Conservation (phyloP, 2,329 filamentous ascomycete genomes). For the Botryosphaeria dothidea region DNA sequence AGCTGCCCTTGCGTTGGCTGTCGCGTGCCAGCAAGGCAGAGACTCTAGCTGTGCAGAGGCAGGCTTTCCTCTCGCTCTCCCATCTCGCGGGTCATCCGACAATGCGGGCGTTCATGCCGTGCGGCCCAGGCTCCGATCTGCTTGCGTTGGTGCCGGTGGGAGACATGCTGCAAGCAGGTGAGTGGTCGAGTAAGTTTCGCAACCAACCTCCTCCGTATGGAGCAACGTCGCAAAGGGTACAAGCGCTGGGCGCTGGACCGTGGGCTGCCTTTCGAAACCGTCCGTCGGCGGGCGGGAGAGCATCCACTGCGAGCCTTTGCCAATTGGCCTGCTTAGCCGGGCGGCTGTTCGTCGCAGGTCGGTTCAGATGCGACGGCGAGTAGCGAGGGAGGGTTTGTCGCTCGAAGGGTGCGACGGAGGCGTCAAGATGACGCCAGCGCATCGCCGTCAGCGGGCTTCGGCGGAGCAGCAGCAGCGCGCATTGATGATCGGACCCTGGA, state of each 20-base stretch:
- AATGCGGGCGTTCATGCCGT: slow-evolving; percentile 2
- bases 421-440: slow-evolving; percentile 2
- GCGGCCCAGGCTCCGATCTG: neutral
- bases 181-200: slow-evolving; percentile 1
- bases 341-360: neutral
- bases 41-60: neutral
- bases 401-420: neutral
- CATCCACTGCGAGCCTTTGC: neutral
- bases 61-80: neutral
- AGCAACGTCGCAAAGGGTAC: neutral
- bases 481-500: no score
- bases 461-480: neutral
- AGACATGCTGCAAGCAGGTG: slow-evolving; percentile 6
- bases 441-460: neutral
- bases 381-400: neutral
- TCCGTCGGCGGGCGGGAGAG: slow-evolving; percentile 2
- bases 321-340: neutral
- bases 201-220: neutral
- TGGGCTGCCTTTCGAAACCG: neutral
- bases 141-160: neutral
- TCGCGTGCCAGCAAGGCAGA: neutral
- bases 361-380: neutral
- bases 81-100: neutral
- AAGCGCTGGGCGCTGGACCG: neutral
- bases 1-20: neutral